phyloP scores from a whole-genome alignment of 2,329 filamentous ascomycete species.

The Microsporum canis region DNA sequence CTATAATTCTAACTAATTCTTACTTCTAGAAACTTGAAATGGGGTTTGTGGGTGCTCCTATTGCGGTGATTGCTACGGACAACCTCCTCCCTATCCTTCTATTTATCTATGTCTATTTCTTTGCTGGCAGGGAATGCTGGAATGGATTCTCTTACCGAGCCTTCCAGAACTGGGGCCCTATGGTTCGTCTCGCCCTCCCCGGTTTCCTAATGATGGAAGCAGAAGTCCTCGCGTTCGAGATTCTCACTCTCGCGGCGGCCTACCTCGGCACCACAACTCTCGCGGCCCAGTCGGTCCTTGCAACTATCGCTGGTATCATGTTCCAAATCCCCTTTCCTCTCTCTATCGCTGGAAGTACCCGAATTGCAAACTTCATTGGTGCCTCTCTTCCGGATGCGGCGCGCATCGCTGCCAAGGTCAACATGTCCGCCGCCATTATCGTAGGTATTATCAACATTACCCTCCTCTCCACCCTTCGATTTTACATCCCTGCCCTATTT shows the following conservation, averaged over 20 bases:
- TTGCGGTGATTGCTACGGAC: slow-evolving; percentile 65
- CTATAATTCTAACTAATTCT: slow-evolving; percentile 9
- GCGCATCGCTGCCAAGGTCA: slow-evolving; percentile 67
- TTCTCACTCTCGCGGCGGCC: slow-evolving; percentile 70
- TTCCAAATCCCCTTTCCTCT: slow-evolving; percentile 91
- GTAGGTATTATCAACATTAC: slow-evolving; percentile 72
- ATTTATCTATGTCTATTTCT: slow-evolving; percentile 60
- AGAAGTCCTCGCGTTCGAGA: slow-evolving; percentile 86
- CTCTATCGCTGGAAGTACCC: slow-evolving; percentile 75
- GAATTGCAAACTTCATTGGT: slow-evolving; percentile 84
- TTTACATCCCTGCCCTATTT: slow-evolving; percentile 65
- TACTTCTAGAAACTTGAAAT: slow-evolving; percentile 39
- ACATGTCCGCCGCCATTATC: slow-evolving; percentile 52
- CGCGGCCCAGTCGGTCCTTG: slow-evolving; percentile 77
- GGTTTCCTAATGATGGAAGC: slow-evolving; percentile 91
- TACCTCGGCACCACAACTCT: slow-evolving; percentile 69
- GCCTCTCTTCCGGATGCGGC: slow-evolving; percentile 72
- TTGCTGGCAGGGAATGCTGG: slow-evolving; percentile 67
- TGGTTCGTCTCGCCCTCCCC: slow-evolving; percentile 78
- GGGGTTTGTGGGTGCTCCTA: slow-evolving; percentile 69
- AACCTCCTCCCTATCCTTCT: slow-evolving; percentile 62
- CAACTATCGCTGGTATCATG: slow-evolving; percentile 64
- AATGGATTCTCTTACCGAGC: slow-evolving; percentile 62
- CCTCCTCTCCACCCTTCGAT: slow-evolving; percentile 56
- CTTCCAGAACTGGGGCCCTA: slow-evolving; percentile 64